Evolutionary conservation across 2,329 filamentous ascomycete species (phyloP).

Genomic region (Pestalotiopsis sp.): DNA sequence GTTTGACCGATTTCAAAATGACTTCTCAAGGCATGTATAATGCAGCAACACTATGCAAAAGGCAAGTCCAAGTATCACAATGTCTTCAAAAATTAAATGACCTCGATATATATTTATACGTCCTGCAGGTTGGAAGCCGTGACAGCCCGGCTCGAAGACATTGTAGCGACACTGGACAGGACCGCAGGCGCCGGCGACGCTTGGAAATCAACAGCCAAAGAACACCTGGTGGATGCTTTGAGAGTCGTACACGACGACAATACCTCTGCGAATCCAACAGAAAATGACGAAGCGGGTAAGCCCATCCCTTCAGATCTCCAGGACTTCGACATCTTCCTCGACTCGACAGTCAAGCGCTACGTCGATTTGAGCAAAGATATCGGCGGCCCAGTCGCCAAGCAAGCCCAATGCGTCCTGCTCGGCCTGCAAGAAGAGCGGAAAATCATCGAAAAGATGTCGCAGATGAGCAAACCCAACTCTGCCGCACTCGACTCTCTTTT

Average conservation of each 20-base stretch:
- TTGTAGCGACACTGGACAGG: neutral
- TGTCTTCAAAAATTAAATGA: neutral
- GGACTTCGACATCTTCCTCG: conserved; percentile 5
- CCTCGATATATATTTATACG: neutral
- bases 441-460: neutral
- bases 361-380: conserved; percentile 6
- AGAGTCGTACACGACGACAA: neutral
- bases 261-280: too few species aligned
- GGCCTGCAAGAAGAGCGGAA: conserved; percentile 5
- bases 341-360: neutral
- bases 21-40: neutral
- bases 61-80: neutral
- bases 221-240: neutral
- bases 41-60: neutral
- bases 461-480: neutral
- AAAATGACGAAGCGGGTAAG: neutral
- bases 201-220: neutral
- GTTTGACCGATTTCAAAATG: neutral
- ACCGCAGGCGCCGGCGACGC: neutral
- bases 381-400: conserved; percentile 7
- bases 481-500: neutral
- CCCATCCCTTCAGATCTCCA: neutral
- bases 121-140: conserved; percentile 3
- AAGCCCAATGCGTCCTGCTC: neutral
- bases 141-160: neutral